Evolutionary conservation across 108 stramenopile genomes (phyloP).

Genomic region (Stephanodiscus minutulus): DNA sequence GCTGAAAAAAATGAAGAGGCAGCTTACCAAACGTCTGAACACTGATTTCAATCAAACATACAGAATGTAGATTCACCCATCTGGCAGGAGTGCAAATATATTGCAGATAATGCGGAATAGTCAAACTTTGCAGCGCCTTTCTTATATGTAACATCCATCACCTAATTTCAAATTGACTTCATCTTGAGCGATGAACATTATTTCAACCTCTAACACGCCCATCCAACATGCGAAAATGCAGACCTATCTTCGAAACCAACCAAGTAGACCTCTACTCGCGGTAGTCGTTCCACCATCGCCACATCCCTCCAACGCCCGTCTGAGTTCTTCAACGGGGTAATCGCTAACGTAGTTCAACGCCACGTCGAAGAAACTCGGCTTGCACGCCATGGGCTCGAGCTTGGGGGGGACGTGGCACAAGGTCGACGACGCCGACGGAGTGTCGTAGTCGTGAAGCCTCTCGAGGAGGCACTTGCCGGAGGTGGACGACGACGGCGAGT

Average conservation of each 20-base stretch:
- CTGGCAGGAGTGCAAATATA: too few species aligned
- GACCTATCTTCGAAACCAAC: conserved; percentile 33
- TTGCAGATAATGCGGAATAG: too few species aligned
- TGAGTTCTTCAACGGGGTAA: conserved; percentile 52
- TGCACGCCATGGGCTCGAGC: conserved; percentile 56
- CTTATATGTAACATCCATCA: too few species aligned
- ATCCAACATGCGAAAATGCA: neutral
- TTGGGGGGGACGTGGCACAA: conserved; percentile 43
- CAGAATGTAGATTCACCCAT: too few species aligned
- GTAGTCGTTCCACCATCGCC: conserved; percentile 22
- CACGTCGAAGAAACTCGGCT: conserved; percentile 81
- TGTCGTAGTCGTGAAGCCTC: conserved; percentile 68
- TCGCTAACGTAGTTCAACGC: conserved; percentile 66
- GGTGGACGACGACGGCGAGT: conserved; percentile 24
- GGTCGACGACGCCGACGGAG: conserved; percentile 41
- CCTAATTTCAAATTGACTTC: too few species aligned
- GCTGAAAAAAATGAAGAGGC: too few species aligned
- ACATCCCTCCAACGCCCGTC: conserved; percentile 51
- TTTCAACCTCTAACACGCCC: too few species aligned
- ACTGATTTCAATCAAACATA: too few species aligned
- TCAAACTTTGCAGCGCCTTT: too few species aligned
- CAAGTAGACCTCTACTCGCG: conserved; percentile 40
- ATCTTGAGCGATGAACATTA: too few species aligned
- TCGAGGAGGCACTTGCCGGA: conserved; percentile 52
- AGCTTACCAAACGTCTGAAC: too few species aligned